Conservation (phyloP, 345 rosid species). For the Anacardium occidentale region DNA sequence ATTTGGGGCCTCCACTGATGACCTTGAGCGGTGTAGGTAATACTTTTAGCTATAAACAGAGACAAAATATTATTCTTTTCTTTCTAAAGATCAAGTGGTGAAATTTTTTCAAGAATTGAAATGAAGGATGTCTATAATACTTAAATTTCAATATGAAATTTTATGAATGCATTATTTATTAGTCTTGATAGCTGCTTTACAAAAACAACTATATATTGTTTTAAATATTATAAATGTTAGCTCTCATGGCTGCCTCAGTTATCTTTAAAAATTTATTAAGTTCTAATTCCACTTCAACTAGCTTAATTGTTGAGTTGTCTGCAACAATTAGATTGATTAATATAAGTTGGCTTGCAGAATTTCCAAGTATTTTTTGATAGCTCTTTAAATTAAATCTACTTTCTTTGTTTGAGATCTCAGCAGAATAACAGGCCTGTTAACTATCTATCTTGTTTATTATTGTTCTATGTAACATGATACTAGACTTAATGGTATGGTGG, state of each 20-base stretch:
- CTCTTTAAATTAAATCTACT: neutral
- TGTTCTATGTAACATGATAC: slow-evolving; percentile 19
- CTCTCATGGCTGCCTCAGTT: neutral
- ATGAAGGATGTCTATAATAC: too few relatives aligned
- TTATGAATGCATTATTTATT: neutral
- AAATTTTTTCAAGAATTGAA: neutral
- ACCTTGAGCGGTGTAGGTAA: slow-evolving; percentile 94
- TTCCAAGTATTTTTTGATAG: neutral
- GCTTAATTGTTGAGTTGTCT: neutral
- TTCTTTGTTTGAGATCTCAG: neutral
- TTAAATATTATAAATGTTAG: too few relatives aligned
- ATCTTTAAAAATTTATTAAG: neutral
- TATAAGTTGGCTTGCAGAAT: neutral
- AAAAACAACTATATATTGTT: neutral
- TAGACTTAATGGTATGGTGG: slow-evolving; percentile 91
- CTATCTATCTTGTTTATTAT: slow-evolving; percentile 1
- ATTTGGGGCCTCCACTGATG: slow-evolving; percentile 97
- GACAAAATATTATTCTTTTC: too few relatives aligned
- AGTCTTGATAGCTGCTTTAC: neutral
- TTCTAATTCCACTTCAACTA: neutral
- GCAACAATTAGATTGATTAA: neutral
- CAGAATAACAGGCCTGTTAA: neutral
- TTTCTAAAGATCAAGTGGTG: neutral
- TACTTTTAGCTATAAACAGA: slow-evolving; percentile 11
- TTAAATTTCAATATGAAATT: neutral